These are phyloP conservation scores for Saccharomyces hybrid DNA, from an alignment of 1,139 yeast species.

Conservation along the genomic window DNA sequence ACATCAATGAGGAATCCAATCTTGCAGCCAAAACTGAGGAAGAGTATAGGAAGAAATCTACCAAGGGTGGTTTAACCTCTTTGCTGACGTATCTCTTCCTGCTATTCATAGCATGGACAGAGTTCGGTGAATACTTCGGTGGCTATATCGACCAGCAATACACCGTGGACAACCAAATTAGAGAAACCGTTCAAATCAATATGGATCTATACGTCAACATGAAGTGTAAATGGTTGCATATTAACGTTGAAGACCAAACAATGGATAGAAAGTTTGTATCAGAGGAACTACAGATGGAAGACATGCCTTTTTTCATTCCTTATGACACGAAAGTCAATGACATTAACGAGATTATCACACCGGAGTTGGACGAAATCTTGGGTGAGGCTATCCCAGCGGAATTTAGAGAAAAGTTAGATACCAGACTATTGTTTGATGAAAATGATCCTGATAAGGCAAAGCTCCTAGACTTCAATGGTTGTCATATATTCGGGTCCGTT, in stretches of 20 bases:
- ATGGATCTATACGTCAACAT: slow-evolving; percentile 73
- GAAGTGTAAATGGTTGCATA: slow-evolving; percentile 72
- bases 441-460: slow-evolving; percentile 18
- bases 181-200: slow-evolving; percentile 59
- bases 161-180: slow-evolving; percentile 57
- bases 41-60: slow-evolving; percentile 64
- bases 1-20: slow-evolving; percentile 3
- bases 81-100: slow-evolving; percentile 53
- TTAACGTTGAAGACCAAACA: slow-evolving; percentile 72
- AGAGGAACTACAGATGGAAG: slow-evolving; percentile 64
- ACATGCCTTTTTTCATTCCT: slow-evolving; percentile 53
- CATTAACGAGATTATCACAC: slow-evolving; percentile 47
- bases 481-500: slow-evolving; percentile 80
- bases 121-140: slow-evolving; percentile 76
- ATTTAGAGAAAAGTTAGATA: slow-evolving; percentile 37
- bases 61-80: slow-evolving; percentile 74
- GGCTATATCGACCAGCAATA: slow-evolving; percentile 78
- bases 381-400: slow-evolving; percentile 60
- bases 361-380: slow-evolving; percentile 58
- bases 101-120: slow-evolving; percentile 73
- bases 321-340: slow-evolving; percentile 39
- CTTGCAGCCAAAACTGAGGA: slow-evolving; percentile 65
- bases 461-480: slow-evolving; percentile 40
- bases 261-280: slow-evolving; percentile 72
- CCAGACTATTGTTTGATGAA: slow-evolving; percentile 19